Base-by-base conservation (phyloP, 2,329 filamentous ascomycete species). In the Aspergillus piperis region DNA sequence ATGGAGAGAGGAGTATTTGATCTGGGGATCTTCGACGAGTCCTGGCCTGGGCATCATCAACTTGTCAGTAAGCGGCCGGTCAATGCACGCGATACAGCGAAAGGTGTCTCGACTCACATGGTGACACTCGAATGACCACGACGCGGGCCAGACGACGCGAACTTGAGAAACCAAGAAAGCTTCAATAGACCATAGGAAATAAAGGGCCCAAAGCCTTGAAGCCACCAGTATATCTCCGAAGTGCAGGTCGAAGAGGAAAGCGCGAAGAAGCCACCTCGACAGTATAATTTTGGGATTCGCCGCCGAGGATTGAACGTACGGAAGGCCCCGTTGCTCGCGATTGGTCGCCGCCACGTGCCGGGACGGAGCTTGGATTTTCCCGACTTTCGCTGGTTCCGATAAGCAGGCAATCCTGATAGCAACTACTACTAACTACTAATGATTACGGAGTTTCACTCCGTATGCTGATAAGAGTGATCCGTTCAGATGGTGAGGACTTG, bases 1-100 rank as follows among this genome's bases (percentile, higher is more conserved):
- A 78, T 97, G 89, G 68, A 99, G 86, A 75, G 92, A 90, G 66
- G 95, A 90, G 75, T 88, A 84, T 82, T 90, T 86, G 77, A 99
- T 96, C 84, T 96, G 91, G 69, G 89, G 80, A 79, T 92, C 94
- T 80, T 96, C 91, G 77, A 98, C 92, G 78, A 99, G 90, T 76
- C 88, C 88, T 80, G 89, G 84, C 88, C 90, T 90, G 53, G 61
- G 48, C 51, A 49, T 42, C 56, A 54, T 58, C 64, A 54, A 64
- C 61, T 60, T 48, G 59, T 64, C 58, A 63, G 62, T 58, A 30
- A 17, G 51, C 23, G 50, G 59, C 44, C 39, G 58, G 47, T 58
- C 21, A 60, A 59, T 38, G 53, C 49, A 62, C 39, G 59, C 58
- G 59, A 61, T 54, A 36, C 19, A 57, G 25, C 30, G 44, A 62